Evolutionary conservation across 495 filamentous ascomycete species (phyloP).

Genomic region (Lindgomyces ingoldianus): DNA sequence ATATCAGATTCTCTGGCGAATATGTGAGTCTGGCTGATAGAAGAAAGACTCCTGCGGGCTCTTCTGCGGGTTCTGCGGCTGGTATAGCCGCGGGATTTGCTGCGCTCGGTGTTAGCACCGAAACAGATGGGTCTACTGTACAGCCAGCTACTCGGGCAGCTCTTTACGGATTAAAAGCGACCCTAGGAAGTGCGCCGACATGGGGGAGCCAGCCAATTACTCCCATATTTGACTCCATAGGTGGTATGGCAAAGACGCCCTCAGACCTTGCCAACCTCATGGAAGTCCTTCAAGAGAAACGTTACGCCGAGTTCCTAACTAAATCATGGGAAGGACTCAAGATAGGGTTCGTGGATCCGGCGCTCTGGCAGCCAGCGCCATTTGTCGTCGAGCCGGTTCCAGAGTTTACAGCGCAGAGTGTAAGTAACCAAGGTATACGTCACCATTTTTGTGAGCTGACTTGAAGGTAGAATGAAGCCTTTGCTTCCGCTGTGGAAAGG

Average conservation of each 20-base stretch:
- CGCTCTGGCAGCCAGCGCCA: background rate
- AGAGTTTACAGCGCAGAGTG: no score
- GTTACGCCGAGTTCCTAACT: background rate
- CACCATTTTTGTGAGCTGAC: no score
- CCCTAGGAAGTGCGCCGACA: background rate
- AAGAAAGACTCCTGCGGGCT: constrained; percentile 13
- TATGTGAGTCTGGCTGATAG: no score
- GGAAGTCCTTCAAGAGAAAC: background rate
- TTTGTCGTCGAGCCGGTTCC: background rate
- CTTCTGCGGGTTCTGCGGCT: constrained; percentile 3
- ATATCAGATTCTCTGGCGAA: no score
- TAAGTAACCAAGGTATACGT: no score
- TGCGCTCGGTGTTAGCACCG: constrained; percentile 1
- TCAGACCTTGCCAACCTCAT: background rate
- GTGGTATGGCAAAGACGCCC: background rate
- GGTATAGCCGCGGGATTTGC: constrained; percentile 14
- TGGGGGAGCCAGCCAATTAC: background rate
- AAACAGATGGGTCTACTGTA: constrained; percentile 2
- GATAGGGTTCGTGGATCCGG: constrained; percentile 2
- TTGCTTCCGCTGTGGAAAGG: no score
- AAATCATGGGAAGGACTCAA: constrained; percentile 12
- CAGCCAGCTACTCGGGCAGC: background rate
- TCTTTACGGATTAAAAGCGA: constrained; percentile 6
- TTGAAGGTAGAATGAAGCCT: no score
- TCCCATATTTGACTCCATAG: background rate